A percentile compares a stretch with the other conserved stretches of the same genome.
These are phyloP conservation scores for Podosphaera fusca DNA, from an alignment of 2,329 filamentous ascomycete genomes.

Conservation along the genomic window DNA sequence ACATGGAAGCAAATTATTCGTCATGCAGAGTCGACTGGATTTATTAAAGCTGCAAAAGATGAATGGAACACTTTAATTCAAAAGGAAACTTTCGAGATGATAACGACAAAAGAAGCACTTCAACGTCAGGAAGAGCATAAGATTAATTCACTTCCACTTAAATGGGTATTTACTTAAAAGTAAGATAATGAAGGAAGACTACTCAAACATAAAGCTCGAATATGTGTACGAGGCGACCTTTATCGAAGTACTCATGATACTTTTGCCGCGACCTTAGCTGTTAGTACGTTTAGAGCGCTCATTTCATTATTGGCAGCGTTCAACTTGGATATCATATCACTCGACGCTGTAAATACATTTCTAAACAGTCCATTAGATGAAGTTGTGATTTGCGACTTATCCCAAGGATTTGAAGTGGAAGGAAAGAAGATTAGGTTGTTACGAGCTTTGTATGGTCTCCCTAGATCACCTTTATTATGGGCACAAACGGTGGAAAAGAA, in stretches of 20 bases:
- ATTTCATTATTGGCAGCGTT: background rate
- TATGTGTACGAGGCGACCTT: background rate
- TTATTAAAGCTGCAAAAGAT: background rate
- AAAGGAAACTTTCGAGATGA: background rate
- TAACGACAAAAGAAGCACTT: background rate
- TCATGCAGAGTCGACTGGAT: background rate
- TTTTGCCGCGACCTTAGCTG: background rate
- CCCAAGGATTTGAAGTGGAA: background rate
- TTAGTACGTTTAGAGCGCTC: background rate
- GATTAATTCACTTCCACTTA: background rate
- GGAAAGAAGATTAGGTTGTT: background rate
- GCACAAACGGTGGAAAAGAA: background rate
- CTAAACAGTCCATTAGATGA: background rate
- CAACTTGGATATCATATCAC: background rate
- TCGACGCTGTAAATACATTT: background rate
- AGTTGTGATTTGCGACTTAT: background rate
- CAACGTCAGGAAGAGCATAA: background rate
- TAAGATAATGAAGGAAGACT: background rate
- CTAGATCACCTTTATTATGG: background rate
- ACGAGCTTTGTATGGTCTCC: background rate
- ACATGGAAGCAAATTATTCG: background rate
- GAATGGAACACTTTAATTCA: background rate
- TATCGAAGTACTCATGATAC: background rate
- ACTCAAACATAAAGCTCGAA: background rate
- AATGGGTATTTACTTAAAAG: background rate